Evolutionary conservation across 306 rosid genomes (phyloP).

Genomic region (Rubus idaeus): DNA sequence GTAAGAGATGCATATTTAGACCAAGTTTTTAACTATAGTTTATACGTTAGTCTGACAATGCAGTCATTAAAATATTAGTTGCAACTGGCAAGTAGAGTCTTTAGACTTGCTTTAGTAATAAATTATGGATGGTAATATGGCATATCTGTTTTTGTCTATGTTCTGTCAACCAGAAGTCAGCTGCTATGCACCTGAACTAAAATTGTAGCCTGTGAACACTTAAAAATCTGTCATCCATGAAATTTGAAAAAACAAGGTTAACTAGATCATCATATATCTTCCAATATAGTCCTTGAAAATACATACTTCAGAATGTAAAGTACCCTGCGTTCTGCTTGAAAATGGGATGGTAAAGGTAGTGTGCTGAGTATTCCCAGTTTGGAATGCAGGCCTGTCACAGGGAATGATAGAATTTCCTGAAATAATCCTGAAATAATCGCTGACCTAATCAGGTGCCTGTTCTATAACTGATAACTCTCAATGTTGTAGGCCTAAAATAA

Average conservation of each 20-base stretch:
- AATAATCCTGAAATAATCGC: not conserved
- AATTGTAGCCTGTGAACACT: conserved; percentile 2
- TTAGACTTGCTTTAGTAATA: not conserved
- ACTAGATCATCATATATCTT: not conserved
- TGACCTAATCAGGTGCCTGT: not conserved
- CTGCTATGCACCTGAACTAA: not conserved
- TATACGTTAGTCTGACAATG: not conserved
- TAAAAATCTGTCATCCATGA: conserved; percentile 8
- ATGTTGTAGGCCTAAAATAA: not conserved
- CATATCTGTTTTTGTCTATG: not conserved
- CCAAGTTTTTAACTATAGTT: conserved; percentile 16
- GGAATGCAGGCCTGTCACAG: not conserved
- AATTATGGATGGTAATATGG: too few species aligned
- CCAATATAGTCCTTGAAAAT: not conserved
- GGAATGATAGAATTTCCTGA: conserved; percentile 11
- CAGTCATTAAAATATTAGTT: not conserved
- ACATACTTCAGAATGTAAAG: not conserved
- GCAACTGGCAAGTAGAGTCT: not conserved
- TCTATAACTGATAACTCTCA: not conserved
- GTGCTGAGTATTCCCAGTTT: not conserved
- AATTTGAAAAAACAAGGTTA: not conserved
- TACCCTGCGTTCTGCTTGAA: not conserved
- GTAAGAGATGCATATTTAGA: conserved; percentile 47
- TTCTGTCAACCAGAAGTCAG: conserved; percentile 16
- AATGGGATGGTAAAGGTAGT: conserved; percentile 5